A percentile compares a stretch with the other conserved stretches of the same genome.
Evolutionary conservation across 495 filamentous ascomycete species (phyloP).

Genomic region (Penicilliopsis zonata): DNA sequence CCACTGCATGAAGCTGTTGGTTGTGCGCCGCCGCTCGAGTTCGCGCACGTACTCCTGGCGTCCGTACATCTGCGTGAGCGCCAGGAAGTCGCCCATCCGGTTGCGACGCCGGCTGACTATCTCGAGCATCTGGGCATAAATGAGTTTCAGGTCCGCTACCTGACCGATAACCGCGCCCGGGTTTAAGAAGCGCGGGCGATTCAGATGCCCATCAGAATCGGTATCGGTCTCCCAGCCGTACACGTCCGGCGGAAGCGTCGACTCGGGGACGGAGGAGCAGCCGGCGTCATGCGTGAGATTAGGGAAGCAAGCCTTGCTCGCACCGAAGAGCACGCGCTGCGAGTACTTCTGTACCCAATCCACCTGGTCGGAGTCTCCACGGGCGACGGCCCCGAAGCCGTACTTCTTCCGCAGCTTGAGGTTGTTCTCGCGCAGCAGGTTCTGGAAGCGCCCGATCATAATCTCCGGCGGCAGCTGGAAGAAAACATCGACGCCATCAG

Average conservation of each 20-base stretch:
- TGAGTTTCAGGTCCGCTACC: conserved; percentile 35
- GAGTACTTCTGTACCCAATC: conserved; percentile 35
- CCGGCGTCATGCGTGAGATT: conserved; percentile 32
- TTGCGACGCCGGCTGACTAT: conserved; percentile 27
- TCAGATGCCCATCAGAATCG: conserved; percentile 22
- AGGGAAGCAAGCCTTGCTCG: conserved; percentile 44
- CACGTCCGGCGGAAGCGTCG: conserved; percentile 41
- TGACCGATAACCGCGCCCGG: conserved; percentile 41
- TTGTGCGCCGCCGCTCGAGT: conserved; percentile 29
- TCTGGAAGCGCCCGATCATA: conserved; percentile 42
- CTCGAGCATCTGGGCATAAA: conserved; percentile 34
- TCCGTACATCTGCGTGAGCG: conserved; percentile 45
- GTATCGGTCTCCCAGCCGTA: conserved; percentile 45
- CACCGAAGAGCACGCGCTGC: conserved; percentile 47
- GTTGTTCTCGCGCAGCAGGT: conserved; percentile 36
- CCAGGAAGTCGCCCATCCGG: conserved; percentile 31
- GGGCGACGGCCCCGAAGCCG: conserved; percentile 25
- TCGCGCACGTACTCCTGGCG: conserved; percentile 46
- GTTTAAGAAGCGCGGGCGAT: conserved; percentile 40
- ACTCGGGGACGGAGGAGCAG: conserved; percentile 42
- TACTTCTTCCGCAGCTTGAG: conserved; percentile 33
- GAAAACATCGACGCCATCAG: conserved; percentile 45
- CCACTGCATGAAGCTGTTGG: conserved; percentile 31
- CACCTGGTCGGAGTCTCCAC: conserved; percentile 8
- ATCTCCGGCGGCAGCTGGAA: conserved; percentile 52